Conservation (phyloP, 176 grass and related monocot genomes). For the Saccharum officinarum region DNA sequence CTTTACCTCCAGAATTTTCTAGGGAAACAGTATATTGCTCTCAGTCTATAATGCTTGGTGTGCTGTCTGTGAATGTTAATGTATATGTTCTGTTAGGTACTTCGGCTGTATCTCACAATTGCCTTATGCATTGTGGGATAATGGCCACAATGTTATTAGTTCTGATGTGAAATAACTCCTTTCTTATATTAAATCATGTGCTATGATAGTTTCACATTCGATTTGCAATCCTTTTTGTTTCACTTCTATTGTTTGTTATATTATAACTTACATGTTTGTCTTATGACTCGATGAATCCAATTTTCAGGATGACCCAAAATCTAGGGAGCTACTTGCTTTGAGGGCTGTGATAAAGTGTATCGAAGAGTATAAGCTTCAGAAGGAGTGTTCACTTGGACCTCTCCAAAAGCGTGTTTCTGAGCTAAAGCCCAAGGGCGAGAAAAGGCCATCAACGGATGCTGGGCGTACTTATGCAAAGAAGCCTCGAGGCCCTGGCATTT, state of each 20-base stretch:
- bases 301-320: too few relatives aligned
- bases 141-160: neutral
- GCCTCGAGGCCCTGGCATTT: slow-evolving; percentile 34
- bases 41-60: neutral
- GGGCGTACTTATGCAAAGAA: slow-evolving; percentile 45
- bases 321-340: too few relatives aligned
- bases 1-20: neutral
- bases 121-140: neutral
- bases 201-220: neutral
- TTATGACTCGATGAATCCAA: too few relatives aligned
- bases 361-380: too few relatives aligned
- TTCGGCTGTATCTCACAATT: neutral
- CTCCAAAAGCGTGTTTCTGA: neutral
- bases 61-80: neutral
- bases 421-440: too few relatives aligned
- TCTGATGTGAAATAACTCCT: neutral
- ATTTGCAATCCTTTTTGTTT: neutral
- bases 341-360: too few relatives aligned
- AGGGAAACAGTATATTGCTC: neutral
- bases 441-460: slow-evolving; percentile 37
- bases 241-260: neutral
- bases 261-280: neutral
- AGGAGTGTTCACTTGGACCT: too few relatives aligned
- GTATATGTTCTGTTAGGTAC: neutral
- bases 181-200: neutral